A percentile compares a stretch with the other conserved stretches of the same genome.
Conservation (phyloP, 345 rosid genomes). For the Gossypium bickii region DNA sequence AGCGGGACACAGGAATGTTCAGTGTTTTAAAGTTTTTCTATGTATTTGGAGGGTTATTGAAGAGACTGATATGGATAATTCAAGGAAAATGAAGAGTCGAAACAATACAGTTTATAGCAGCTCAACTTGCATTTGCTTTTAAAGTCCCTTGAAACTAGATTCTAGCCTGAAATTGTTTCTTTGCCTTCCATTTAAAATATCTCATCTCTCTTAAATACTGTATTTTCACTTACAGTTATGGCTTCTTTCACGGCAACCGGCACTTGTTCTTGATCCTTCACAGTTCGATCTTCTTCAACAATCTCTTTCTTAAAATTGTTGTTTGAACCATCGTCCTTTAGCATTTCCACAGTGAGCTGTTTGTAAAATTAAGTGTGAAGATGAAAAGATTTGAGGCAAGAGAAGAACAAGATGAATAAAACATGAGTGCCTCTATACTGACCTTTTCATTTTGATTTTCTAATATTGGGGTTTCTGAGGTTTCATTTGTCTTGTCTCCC, state of each 20-base stretch:
- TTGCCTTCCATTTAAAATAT: no score
- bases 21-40: neutral
- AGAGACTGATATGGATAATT: no score
- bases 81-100: no score
- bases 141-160: no score
- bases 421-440: neutral
- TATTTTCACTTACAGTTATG: neutral
- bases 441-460: constrained; percentile 6
- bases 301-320: neutral
- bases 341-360: neutral
- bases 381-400: neutral
- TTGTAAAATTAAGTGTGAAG: neutral
- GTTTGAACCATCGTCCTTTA: neutral
- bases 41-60: neutral
- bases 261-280: constrained; percentile 7
- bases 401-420: neutral
- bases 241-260: neutral
- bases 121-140: no score
- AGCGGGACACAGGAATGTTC: neutral
- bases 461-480: neutral
- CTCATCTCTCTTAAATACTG: no score
- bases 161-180: no score
- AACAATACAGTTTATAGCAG: no score
- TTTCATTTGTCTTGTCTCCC: neutral
- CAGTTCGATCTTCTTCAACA: neutral